phyloP scores from a whole-genome alignment of 2,329 filamentous ascomycete genomes.

The Penicillium capsulatum region DNA sequence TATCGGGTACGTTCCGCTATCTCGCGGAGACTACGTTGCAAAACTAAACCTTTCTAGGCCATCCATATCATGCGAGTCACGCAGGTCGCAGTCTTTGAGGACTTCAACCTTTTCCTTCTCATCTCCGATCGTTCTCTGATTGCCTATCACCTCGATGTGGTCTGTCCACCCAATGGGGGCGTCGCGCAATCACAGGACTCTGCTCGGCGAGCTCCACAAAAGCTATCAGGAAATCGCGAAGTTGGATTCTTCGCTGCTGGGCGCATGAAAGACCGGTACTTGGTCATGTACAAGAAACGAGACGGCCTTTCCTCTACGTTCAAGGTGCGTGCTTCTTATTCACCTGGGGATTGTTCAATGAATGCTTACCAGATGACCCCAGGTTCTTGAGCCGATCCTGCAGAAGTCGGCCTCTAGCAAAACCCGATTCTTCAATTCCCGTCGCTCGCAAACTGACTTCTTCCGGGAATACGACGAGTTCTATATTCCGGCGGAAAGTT shows the following conservation, averaged over 20 bases:
- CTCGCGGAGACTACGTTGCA: neutral
- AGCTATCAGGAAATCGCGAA: constrained; percentile 79
- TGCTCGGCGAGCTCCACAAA: constrained; percentile 80
- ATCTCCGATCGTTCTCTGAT: constrained; percentile 89
- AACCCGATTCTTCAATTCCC: constrained; percentile 59
- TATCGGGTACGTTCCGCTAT: constrained; percentile 61
- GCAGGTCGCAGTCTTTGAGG: constrained; percentile 90
- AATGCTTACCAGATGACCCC: neutral
- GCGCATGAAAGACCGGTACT: constrained; percentile 90
- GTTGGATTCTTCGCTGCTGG: constrained; percentile 96
- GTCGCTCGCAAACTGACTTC: constrained; percentile 76
- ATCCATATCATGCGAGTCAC: constrained; percentile 75
- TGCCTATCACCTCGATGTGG: constrained; percentile 86
- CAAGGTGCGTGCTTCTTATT: constrained; percentile 49
- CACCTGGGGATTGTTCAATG: neutral
- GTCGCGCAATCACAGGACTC: constrained; percentile 60
- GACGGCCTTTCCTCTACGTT: constrained; percentile 90
- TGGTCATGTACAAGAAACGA: constrained; percentile 96
- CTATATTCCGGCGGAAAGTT: constrained; percentile 94
- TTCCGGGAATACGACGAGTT: constrained; percentile 99
- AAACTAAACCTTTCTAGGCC: constrained; percentile 52
- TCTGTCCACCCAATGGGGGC: constrained; percentile 55
- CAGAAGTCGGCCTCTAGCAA: constrained; percentile 87
- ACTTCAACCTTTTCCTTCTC: constrained; percentile 87
- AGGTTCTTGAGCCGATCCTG: constrained; percentile 90